These are phyloP conservation scores for Talaromyces marneffei DNA, from an alignment of 2,329 filamentous ascomycete genomes.

Conservation along the genomic window DNA sequence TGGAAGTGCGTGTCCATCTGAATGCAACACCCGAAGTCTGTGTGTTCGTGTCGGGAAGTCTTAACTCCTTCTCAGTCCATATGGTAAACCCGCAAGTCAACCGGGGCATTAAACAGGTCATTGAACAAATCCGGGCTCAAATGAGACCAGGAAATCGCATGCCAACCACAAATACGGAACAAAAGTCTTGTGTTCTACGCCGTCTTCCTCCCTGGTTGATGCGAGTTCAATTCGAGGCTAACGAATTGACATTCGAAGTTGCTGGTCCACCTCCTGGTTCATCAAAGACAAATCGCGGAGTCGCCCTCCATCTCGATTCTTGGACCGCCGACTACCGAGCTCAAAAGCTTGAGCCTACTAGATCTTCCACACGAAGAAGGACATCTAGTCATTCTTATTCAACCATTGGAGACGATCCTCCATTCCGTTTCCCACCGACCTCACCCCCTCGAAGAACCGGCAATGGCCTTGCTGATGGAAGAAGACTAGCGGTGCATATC, in stretches of 20 bases:
- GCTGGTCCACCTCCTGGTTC: conserved; percentile 82
- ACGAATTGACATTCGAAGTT: conserved; percentile 83
- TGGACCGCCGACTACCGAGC: conserved; percentile 87
- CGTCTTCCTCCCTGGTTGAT: conserved; percentile 77
- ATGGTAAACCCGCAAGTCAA: conserved; percentile 90
- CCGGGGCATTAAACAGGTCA: conserved; percentile 84
- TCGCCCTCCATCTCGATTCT: conserved; percentile 79
- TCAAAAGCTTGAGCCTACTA: conserved; percentile 61
- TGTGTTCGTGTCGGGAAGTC: conserved; percentile 69
- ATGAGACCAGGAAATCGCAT: conserved; percentile 57
- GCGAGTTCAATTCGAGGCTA: conserved; percentile 76
- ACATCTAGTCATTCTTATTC: conserved; percentile 62
- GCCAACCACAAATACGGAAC: conserved; percentile 43
- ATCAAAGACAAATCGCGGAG: conserved; percentile 72
- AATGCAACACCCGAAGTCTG: conserved; percentile 80
- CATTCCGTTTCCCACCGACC: conserved; percentile 46
- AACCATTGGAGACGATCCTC: conserved; percentile 56
- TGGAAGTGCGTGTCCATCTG: conserved; percentile 80
- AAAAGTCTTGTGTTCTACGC: conserved; percentile 65
- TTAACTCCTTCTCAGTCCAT: conserved; percentile 83
- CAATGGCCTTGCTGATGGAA: conserved; percentile 60
- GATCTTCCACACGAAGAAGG: conserved; percentile 55
- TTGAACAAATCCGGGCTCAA: conserved; percentile 71
- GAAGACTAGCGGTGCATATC: conserved; percentile 72
- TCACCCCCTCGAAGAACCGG: conserved; percentile 42